phyloP scores from a whole-genome alignment of 129 eudicot species.

The Centella asiatica region DNA sequence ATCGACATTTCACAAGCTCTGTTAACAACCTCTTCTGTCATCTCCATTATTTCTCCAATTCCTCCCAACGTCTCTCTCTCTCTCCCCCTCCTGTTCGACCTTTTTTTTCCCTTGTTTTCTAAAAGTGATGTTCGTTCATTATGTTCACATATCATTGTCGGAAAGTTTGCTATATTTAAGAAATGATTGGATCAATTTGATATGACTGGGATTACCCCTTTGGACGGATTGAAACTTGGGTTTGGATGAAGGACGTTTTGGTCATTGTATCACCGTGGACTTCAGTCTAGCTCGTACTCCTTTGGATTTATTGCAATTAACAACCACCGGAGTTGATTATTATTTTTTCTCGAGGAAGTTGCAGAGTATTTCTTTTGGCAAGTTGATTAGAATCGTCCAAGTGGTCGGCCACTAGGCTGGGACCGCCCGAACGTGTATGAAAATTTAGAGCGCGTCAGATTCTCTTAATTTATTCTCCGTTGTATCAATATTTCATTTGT shows the following conservation, averaged over 20 bases:
- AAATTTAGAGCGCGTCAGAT: too few species aligned
- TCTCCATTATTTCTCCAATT: constrained; percentile 32
- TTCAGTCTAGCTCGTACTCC: too few species aligned
- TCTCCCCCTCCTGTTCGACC: constrained; percentile 15
- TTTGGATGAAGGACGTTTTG: not conserved
- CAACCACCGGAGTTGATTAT: too few species aligned
- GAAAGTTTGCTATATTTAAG: not conserved
- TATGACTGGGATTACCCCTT: not conserved
- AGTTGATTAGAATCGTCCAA: too few species aligned
- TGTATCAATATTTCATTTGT: too few species aligned
- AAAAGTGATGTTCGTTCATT: not conserved
- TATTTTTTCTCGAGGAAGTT: too few species aligned
- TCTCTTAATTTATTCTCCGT: too few species aligned
- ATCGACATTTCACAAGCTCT: constrained; percentile 44
- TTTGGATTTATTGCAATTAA: too few species aligned
- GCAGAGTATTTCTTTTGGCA: too few species aligned
- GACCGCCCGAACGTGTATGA: too few species aligned
- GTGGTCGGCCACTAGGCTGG: too few species aligned
- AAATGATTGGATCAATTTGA: not conserved
- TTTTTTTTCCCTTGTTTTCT: not conserved
- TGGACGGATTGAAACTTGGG: not conserved
- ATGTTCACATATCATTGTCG: not conserved
- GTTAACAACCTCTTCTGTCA: constrained; percentile 38
- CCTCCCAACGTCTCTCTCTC: constrained; percentile 26
- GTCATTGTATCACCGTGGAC: not conserved